Evolutionary conservation across 2,329 filamentous ascomycete genomes (phyloP), one percentile per base, ranked within the genome.

Genomic region (Pezicula radicicola): DNA sequence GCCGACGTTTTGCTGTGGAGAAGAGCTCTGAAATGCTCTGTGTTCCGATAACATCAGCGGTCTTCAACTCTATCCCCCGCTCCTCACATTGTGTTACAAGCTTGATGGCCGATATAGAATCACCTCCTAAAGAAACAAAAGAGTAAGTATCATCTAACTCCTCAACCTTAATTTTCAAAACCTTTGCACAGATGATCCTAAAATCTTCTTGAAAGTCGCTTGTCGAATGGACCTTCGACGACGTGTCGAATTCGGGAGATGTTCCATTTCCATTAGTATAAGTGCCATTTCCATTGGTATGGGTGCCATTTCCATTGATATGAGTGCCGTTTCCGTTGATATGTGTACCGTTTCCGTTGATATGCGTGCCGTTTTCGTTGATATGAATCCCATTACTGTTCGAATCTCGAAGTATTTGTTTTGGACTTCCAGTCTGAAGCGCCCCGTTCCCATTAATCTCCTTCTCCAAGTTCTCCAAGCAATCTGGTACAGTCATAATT

Each of bases 101-200:
- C 42, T 16, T 45, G 19, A 45, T 45, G 8, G 42, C 42, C 13
- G 42, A 45, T 45, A 45, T 45, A 25, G 42, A 45, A 28, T 45
- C 42, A 28, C 42, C 42, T 45, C 42, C 42, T 15, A 45, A 30
- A 45, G 42, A 45, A 28, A 45, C 42, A 45, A 45, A 45, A 45
- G 42, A 45, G 10, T 30, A 28, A 28, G 42, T 45, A 45, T 45
- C 42, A 28, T 45, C 42, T 30, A 45, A 28, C 1, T 45, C 42
- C 21, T 45, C 21, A 45, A 45, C 9, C 6, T 45, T 12, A 33
- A 45, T 45, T 16, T 45, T 45, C 21, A 45, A 45, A 33, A 45
- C 42, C 8, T 25, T 28, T 15, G 42, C 42, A 45, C 42, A 45
- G 19, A 45, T 45, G 12, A 13, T 28, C 42, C 13, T 45, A 15